Base-by-base conservation (phyloP, 2,329 filamentous ascomycete genomes). In the Arachnopeziza araneosa region DNA sequence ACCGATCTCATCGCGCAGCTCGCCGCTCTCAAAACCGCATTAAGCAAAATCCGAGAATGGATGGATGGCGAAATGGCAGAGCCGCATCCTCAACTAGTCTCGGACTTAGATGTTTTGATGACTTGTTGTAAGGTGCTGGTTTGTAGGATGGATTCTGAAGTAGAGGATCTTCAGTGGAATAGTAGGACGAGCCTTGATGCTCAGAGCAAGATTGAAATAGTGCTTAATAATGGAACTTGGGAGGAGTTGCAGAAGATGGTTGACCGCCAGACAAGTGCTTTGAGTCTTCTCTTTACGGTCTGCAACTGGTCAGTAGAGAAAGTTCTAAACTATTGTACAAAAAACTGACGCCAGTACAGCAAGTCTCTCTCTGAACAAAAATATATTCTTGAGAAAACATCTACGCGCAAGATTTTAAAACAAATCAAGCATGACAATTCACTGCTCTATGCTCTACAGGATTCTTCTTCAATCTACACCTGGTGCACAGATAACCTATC, bases 31-130 rank as follows among this genome's bases (percentile, higher is more conserved):
- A 52, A 48, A 36, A 36, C 60, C 17, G 60, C 54, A 30, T 24
- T 62, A 24, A 44, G 22, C 49, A 57, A 56, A 32, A 32, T 60
- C 51, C 53, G 57, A 55, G 60, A 60, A 57, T 62, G 57, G 60
- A 55, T 62, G 8, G 49, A 62, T 52, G 17, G 50, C 21, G 57
- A 58, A 17, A 50, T 54, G 7, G 52, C 19, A 12, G 60, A 62
- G n/a, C 53, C 30, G 53, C 60, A 62, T 55, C 57, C 60, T 32
- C 57, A 57, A 48, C 24, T 62, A 23, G 50, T 60, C 24, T 60
- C 60, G 50, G 60, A 62, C 55, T 36, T 62, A 26, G 60, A 57
- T 6, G 23, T 8, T 26, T 62, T 52, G 19, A 30, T 62, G 22
- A 24, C 50, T 19, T 62, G 57, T 50, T 60, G 60, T 32, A 36